Evolutionary conservation across 306 rosid species (phyloP).

Genomic region (Lablab purpureus): DNA sequence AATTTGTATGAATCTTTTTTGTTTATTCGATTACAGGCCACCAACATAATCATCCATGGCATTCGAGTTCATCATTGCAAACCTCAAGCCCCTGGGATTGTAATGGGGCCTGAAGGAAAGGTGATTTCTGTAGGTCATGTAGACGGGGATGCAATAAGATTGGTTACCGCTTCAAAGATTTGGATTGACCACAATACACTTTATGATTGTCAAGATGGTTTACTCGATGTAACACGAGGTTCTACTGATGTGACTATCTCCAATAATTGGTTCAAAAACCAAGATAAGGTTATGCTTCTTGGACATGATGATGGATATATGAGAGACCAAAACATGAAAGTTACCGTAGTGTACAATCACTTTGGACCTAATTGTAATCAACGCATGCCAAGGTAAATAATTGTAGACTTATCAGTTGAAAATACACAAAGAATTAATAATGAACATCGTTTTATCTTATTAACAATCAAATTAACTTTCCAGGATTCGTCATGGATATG

Average conservation of each 20-base stretch:
- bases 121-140: not conserved
- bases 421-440: too few relatives aligned
- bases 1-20: not conserved
- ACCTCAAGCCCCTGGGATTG: not conserved
- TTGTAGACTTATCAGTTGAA: too few relatives aligned
- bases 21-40: not conserved
- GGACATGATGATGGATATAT: not conserved
- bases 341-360: too few relatives aligned
- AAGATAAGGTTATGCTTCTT: not conserved
- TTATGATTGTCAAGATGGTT: too few relatives aligned
- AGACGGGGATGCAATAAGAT: not conserved
- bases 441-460: too few relatives aligned
- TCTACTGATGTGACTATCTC: not conserved
- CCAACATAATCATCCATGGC: not conserved
- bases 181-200: too few relatives aligned
- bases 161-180: not conserved
- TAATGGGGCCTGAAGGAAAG: not conserved
- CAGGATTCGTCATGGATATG: too few relatives aligned
- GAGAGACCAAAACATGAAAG: not conserved
- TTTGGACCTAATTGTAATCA: too few relatives aligned
- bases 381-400: too few relatives aligned
- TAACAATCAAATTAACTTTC: too few relatives aligned
- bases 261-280: not conserved
- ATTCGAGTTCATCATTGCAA: not conserved
- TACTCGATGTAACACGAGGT: not conserved